Conservation (phyloP, 106 monocot genomes). For the Amphibolis antarctica region DNA sequence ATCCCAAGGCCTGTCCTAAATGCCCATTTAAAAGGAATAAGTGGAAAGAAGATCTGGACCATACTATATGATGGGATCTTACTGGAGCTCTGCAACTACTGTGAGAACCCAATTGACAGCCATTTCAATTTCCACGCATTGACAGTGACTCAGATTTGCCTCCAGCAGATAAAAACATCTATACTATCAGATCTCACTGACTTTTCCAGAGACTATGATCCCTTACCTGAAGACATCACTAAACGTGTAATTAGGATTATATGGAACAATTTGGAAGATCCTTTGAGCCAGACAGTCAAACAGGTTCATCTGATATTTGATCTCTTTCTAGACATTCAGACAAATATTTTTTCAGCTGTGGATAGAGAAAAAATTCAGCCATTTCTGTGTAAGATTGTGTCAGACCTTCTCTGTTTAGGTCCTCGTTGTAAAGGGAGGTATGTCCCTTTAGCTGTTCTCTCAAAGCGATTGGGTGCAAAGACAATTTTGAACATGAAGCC, state of each 20-base stretch:
- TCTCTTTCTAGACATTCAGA: constrained; percentile 74
- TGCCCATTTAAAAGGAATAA: constrained; percentile 8
- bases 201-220: constrained; percentile 41
- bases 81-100: constrained; percentile 78
- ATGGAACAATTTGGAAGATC: constrained; percentile 96
- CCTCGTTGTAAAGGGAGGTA: constrained; percentile 89
- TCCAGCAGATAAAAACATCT: constrained; percentile 95
- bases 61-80: constrained; percentile 74
- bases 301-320: constrained; percentile 96
- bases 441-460: constrained; percentile 77
- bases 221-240: constrained; percentile 46
- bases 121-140: constrained; percentile 99
- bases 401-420: constrained; percentile 52
- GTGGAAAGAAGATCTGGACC: constrained; percentile 35
- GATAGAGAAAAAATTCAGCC: constrained; percentile 15
- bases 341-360: constrained; percentile 31
- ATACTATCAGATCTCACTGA: constrained; percentile 28
- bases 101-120: constrained; percentile 81
- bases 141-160: constrained; percentile 87
- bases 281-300: constrained; percentile 88
- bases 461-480: constrained; percentile 68
- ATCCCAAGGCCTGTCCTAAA: constrained; percentile 64
- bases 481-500: constrained; percentile 51
- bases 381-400: constrained; percentile 36
- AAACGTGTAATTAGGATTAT: constrained; percentile 56